Evolutionary conservation across 2,329 filamentous ascomycete genomes (phyloP).

Genomic region (Cercospora zeae-maydis): DNA sequence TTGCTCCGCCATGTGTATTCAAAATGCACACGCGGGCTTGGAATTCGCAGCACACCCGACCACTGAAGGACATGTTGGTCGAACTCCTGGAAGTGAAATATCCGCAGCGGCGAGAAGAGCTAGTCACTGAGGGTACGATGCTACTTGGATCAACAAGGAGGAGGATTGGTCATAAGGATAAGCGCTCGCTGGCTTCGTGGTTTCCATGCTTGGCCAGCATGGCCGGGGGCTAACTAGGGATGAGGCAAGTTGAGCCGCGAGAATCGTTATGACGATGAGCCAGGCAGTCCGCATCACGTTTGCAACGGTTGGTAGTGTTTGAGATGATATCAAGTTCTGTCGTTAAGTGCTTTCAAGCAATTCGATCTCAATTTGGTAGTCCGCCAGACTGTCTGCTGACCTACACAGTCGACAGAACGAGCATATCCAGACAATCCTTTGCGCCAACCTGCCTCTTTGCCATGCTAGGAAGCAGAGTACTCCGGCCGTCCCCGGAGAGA

Average conservation of each 20-base stretch:
- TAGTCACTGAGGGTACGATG: neutral
- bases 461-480: too few species aligned
- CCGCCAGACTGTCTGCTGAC: too few species aligned
- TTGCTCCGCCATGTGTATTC: constrained; percentile 17
- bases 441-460: too few species aligned
- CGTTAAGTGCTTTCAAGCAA: neutral
- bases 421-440: too few species aligned
- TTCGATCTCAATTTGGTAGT: neutral
- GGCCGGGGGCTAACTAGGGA: neutral
- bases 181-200: neutral
- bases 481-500: too few species aligned
- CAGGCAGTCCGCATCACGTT: neutral
- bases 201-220: neutral
- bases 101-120: neutral
- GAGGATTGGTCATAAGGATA: neutral
- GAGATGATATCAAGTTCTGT: too few species aligned
- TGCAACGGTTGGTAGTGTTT: neutral
- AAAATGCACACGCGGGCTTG: constrained; percentile 21
- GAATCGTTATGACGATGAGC: neutral
- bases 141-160: neutral
- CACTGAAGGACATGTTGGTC: constrained; percentile 22
- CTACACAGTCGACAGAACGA: too few species aligned
- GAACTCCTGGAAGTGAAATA: constrained; percentile 27
- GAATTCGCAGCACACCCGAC: constrained; percentile 25
- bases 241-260: neutral